Percentiles rank a stretch among this genome's conserved stretches.
Conservation (phyloP, 768 basidiomycete genomes). For the Agrocybe chaxingu region DNA sequence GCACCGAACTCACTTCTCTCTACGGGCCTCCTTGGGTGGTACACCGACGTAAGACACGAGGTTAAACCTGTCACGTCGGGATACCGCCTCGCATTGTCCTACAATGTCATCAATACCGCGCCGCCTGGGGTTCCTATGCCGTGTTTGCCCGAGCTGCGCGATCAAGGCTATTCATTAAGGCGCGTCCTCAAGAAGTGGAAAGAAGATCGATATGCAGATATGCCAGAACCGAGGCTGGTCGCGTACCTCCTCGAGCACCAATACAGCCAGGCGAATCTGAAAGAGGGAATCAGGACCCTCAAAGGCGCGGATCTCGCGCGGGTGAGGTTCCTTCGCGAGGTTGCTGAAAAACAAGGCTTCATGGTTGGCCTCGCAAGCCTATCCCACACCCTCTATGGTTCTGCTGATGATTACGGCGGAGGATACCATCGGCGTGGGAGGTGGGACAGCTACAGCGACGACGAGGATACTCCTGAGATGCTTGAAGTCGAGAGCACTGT, state of each 20-base stretch:
- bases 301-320: slow-evolving; percentile 35
- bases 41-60: slow-evolving; percentile 51
- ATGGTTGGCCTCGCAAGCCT: slow-evolving; percentile 33
- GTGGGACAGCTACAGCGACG: slow-evolving; percentile 15
- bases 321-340: slow-evolving; percentile 24
- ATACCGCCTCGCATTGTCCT: slow-evolving; percentile 46
- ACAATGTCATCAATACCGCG: slow-evolving; percentile 42
- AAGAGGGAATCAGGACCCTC: slow-evolving; percentile 20
- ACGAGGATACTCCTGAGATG: slow-evolving; percentile 15
- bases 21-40: slow-evolving; percentile 45
- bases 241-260: slow-evolving; percentile 26
- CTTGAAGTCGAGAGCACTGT: slow-evolving; percentile 18
- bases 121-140: slow-evolving; percentile 25
- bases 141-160: slow-evolving; percentile 18
- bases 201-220: slow-evolving; percentile 15
- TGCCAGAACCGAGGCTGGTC: slow-evolving; percentile 14
- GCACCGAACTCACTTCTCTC: slow-evolving; percentile 25
- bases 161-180: slow-evolving; percentile 18
- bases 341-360: slow-evolving; percentile 31
- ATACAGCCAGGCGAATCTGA: slow-evolving; percentile 22
- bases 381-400: slow-evolving; percentile 24
- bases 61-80: slow-evolving; percentile 46
- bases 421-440: slow-evolving; percentile 13
- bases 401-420: slow-evolving; percentile 17
- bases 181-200: slow-evolving; percentile 38